Percentiles rank a stretch among this genome's conserved stretches.
Evolutionary conservation across 2,329 filamentous ascomycete genomes (phyloP).

Genomic region (Arthrinium phaeospermum): DNA sequence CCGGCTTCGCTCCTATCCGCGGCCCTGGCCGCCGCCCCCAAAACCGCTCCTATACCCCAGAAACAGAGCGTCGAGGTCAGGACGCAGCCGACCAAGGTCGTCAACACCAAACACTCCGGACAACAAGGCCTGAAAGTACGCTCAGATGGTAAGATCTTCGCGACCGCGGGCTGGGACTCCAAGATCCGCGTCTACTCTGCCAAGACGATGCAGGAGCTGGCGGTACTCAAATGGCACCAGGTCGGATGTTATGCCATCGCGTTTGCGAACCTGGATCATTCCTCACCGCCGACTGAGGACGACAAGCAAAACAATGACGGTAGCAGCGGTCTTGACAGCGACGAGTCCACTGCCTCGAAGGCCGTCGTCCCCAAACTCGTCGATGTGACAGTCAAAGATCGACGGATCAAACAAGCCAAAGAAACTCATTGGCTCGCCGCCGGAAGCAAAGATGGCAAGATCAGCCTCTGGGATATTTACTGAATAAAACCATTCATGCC

Average conservation of each 20-base stretch:
- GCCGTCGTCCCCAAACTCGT: conserved; percentile 32
- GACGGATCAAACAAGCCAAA: conserved; percentile 67
- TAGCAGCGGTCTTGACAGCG: conserved; percentile 18
- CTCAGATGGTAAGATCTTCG: conserved; percentile 81
- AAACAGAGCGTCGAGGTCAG: conserved; percentile 26
- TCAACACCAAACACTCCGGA: conserved; percentile 86
- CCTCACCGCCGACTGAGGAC: not conserved
- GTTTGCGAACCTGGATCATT: conserved; percentile 61
- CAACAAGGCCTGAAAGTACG: conserved; percentile 83
- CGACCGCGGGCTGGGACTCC: conserved; percentile 92
- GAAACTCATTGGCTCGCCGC: conserved; percentile 86
- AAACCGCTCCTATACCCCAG: conserved; percentile 26
- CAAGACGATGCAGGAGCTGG: conserved; percentile 83
- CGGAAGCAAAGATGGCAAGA: conserved; percentile 92
- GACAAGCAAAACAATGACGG: conserved; percentile 21
- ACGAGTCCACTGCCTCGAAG: conserved; percentile 26
- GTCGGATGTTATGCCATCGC: conserved; percentile 83
- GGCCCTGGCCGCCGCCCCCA: conserved; percentile 31
- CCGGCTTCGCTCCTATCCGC: conserved; percentile 37
- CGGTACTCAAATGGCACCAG: conserved; percentile 93
- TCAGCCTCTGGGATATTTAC: conserved; percentile 96
- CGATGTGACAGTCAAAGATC: conserved; percentile 63
- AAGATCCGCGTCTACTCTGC: conserved; percentile 80
- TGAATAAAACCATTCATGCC: conserved; percentile 42
- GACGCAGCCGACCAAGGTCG: conserved; percentile 60